phyloP scores from a whole-genome alignment of 768 basidiomycete species.

The Tricholoma sp. region DNA sequence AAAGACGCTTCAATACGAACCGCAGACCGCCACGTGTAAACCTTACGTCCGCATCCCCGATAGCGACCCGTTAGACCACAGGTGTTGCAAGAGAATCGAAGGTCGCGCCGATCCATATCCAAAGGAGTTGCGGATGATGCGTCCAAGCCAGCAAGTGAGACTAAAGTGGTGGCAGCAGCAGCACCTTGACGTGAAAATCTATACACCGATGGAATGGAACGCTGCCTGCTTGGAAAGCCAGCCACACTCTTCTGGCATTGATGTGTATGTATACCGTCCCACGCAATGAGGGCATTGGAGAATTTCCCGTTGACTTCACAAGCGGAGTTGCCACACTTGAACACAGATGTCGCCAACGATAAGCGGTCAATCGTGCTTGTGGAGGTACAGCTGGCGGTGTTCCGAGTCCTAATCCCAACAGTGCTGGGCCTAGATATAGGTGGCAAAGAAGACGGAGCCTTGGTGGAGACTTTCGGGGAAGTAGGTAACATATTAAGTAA shows the following conservation, averaged over 20 bases:
- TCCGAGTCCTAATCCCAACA: no score
- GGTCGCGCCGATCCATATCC: neutral
- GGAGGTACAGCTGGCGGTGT: no score
- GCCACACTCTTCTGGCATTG: no score
- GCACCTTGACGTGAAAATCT: no score
- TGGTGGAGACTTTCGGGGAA: no score
- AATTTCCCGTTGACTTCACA: slow-evolving; percentile 1
- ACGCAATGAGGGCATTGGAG: slow-evolving; percentile 10
- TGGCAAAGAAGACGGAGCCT: no score
- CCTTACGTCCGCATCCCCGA: neutral
- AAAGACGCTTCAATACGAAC: slow-evolving; percentile 8
- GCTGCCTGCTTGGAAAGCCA: no score
- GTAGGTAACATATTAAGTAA: no score
- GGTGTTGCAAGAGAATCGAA: neutral
- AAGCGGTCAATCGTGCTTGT: slow-evolving; percentile 5
- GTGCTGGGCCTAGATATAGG: no score
- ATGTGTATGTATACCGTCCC: slow-evolving; percentile 5
- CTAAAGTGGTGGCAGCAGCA: no score
- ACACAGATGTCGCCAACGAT: slow-evolving; percentile 9
- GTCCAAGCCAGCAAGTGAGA: neutral
- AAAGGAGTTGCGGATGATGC: neutral
- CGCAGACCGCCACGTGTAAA: slow-evolving; percentile 10
- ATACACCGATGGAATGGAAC: no score
- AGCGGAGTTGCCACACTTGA: slow-evolving; percentile 8
- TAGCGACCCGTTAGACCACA: neutral